A percentile compares a stretch with the other conserved stretches of the same genome.
Evolutionary conservation across 768 basidiomycete genomes (phyloP).

Genomic region (Russula sp.): DNA sequence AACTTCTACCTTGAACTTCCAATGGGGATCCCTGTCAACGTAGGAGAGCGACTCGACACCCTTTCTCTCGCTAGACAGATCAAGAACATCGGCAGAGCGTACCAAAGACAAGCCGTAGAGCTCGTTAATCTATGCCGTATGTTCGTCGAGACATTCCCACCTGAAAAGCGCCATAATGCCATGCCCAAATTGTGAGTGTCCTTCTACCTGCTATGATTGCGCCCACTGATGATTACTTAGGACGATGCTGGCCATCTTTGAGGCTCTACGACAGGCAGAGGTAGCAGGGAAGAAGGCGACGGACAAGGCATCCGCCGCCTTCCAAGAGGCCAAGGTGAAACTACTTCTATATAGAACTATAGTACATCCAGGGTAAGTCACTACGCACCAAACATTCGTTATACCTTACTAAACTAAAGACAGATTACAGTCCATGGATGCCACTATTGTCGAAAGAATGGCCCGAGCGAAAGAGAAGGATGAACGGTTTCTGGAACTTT

Average conservation of each 20-base stretch:
- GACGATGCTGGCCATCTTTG: background rate
- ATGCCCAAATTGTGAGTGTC: constrained; percentile 10
- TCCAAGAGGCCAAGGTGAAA: background rate
- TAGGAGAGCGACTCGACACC: constrained; percentile 9
- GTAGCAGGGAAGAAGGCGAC: constrained; percentile 12
- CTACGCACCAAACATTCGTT: too few species aligned
- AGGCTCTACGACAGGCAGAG: constrained; percentile 8
- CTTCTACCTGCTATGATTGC: background rate
- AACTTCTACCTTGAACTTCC: background rate
- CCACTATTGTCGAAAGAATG: constrained; percentile 1
- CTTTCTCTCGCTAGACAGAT: constrained; percentile 6
- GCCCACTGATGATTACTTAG: constrained; percentile 2
- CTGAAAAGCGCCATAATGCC: background rate
- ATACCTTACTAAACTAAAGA: background rate
- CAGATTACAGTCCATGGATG: background rate
- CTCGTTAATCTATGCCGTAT: constrained; percentile 15
- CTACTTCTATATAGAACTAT: constrained; percentile 5
- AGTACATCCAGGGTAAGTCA: constrained; percentile 8
- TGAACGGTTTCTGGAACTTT: background rate
- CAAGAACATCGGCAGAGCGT: constrained; percentile 19
- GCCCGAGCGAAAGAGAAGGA: constrained; percentile 3
- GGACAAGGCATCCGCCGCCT: constrained; percentile 2
- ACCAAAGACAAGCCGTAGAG: constrained; percentile 12
- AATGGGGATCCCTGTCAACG: constrained; percentile 4
- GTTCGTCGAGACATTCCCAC: constrained; percentile 9